phyloP scores from a whole-genome alignment of 192 early-diverging fungal genomes.

The Coemansia sp. region DNA sequence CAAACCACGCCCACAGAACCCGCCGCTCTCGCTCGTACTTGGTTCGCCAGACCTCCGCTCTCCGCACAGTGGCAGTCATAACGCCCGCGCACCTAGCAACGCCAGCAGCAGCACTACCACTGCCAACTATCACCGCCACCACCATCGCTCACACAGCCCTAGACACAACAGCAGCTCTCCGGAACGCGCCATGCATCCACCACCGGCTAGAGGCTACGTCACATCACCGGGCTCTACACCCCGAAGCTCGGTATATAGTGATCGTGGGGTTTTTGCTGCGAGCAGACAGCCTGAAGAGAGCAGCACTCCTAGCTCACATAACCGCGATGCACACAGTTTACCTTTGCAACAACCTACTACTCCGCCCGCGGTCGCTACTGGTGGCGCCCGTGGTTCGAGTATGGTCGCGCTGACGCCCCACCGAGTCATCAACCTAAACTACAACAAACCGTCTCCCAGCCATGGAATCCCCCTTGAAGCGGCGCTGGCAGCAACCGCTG shows the following conservation, averaged over 20 bases:
- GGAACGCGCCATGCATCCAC: not conserved
- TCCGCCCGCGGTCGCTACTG: not conserved
- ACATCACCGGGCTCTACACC: constrained; percentile 7
- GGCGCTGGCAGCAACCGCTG: constrained; percentile 2
- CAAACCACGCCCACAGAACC: constrained; percentile 14
- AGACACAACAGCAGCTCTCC: not conserved
- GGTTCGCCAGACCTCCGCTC: constrained; percentile 12
- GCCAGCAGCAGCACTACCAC: constrained; percentile 38
- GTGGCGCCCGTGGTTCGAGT: constrained; percentile 7
- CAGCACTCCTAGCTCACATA: not conserved
- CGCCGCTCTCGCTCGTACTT: constrained; percentile 46
- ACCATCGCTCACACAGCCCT: constrained; percentile 11
- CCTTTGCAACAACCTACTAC: not conserved
- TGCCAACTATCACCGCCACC: constrained; percentile 16
- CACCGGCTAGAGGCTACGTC: constrained; percentile 4
- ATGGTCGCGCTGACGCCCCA: constrained; percentile 22
- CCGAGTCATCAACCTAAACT: not conserved
- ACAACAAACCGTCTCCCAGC: not conserved
- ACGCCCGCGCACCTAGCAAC: constrained; percentile 30
- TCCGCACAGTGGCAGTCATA: constrained; percentile 3
- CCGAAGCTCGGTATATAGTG: constrained; percentile 20
- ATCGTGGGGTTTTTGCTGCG: constrained; percentile 7
- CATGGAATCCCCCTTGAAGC: not conserved
- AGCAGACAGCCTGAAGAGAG: constrained; percentile 4
- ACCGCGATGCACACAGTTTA: not conserved